Evolutionary conservation across 192 early-diverging fungal species (phyloP), one percentile per base, ranked within the genome.

Genomic region (Podila verticillata): DNA sequence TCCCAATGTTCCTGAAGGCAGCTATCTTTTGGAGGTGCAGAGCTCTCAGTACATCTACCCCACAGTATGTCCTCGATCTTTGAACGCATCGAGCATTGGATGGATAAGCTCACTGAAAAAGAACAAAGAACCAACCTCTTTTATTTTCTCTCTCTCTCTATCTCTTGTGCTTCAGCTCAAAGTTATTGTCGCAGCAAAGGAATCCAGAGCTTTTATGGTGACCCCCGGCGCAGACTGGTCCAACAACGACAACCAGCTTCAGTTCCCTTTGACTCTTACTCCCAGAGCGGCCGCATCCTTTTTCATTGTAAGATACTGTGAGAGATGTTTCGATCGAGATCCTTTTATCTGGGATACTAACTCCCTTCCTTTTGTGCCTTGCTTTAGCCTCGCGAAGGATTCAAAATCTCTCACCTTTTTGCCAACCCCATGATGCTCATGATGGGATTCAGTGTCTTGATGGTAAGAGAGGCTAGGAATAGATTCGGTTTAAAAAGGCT

Each of bases 351-450:
- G 9, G 57, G 15, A n/a, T n/a, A 1, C 39, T 44, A 15, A 44
- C 39, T 15, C 4, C 0, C 13, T 44, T 44, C 39, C 12, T 15
- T 2, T 12, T 44, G 39, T 10, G 13, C 12, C 30, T 32, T 29
- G 9, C 26, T 10, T 19, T 69, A 90, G 89, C 68, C 80, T 72
- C 83, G 84, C 32, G 83, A 90, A 80, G 84, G 83, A 10, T 90
- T 90, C 65, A 87, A 86, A 48, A 36, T 87, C 28, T 69, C 83
- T 63, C 81, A 81, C 20, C 66, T 90, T 61, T 85, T 90, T 48
- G 83, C 83, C 54, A 90, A 90, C 74, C 89, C 89, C 9, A 87
- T 88, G 84, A 82, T 90, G 71, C 72, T 90, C 56, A 87, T 90
- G 85, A 84, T 88, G 81, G 89, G 87, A 20, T 65, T 87, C 47